Evolutionary conservation across 352 stramenopile species (phyloP).

Genomic region (Phytophthora syringae): DNA sequence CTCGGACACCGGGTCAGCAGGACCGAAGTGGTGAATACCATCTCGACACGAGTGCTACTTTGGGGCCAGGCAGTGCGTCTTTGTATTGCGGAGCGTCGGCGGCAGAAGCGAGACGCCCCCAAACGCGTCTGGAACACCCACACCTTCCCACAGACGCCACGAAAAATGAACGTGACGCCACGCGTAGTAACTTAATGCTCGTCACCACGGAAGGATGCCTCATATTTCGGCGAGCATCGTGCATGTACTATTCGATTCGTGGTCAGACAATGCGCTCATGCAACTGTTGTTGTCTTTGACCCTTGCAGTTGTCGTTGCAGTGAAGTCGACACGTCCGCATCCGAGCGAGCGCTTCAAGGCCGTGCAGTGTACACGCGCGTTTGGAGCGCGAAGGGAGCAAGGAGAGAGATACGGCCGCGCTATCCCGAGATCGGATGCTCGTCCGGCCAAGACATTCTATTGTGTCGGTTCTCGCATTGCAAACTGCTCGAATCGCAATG

Average conservation of each 20-base stretch:
- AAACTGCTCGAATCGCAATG: slow-evolving; percentile 18
- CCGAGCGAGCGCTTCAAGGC: slow-evolving; percentile 2
- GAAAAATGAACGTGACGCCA: slow-evolving; percentile 14
- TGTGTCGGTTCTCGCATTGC: slow-evolving; percentile 1
- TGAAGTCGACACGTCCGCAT: slow-evolving; percentile 4
- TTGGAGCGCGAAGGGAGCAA: slow-evolving; percentile 10
- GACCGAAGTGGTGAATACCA: slow-evolving; percentile 61
- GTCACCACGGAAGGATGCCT: slow-evolving; percentile 22
- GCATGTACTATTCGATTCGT: slow-evolving; percentile 1
- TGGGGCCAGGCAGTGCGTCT: slow-evolving; percentile 68
- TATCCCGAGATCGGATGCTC: slow-evolving; percentile 24
- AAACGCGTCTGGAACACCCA: slow-evolving; percentile 52
- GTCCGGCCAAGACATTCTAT: not conserved
- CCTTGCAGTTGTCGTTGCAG: not conserved
- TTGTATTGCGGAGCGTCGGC: slow-evolving; percentile 51
- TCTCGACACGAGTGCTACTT: slow-evolving; percentile 70
- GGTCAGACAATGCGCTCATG: not conserved
- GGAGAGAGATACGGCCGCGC: slow-evolving; percentile 20
- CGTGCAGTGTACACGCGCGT: slow-evolving; percentile 1
- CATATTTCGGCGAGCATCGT: slow-evolving; percentile 17
- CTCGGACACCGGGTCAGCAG: slow-evolving; percentile 48
- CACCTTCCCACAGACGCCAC: slow-evolving; percentile 35
- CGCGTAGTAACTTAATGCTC: slow-evolving; percentile 26
- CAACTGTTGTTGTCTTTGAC: not conserved
- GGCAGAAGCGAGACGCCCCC: slow-evolving; percentile 34